Conservation (phyloP, 2,329 filamentous ascomycete genomes). For the Hypoxylon sp. region DNA sequence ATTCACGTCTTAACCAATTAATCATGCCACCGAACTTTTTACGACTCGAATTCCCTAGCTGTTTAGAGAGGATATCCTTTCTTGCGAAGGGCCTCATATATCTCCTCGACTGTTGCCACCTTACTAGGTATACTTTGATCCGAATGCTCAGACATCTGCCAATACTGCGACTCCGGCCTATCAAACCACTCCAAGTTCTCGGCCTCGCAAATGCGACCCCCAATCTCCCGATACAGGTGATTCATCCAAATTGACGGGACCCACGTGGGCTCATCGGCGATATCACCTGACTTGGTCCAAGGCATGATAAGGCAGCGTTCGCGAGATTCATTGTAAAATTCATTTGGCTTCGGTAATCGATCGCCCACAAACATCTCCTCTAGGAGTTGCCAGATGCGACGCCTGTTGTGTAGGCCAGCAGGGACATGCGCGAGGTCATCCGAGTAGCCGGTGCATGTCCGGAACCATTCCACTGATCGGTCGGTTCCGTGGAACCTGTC, state of each 20-base stretch:
- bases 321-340: not conserved
- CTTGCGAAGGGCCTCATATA: not conserved
- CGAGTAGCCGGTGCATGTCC: not conserved
- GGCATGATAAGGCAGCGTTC: not conserved
- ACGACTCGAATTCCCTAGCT: too few relatives aligned
- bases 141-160: not conserved
- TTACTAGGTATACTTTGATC: not conserved
- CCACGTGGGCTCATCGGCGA: not conserved
- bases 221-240: not conserved
- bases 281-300: not conserved
- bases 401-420: not conserved
- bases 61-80: not conserved
- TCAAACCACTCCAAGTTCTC: not conserved
- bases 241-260: not conserved
- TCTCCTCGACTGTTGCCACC: not conserved
- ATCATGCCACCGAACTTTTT: too few relatives aligned
- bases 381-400: not conserved
- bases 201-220: not conserved
- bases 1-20: too few relatives aligned
- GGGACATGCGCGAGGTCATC: not conserved
- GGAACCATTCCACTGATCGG: not conserved
- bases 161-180: not conserved
- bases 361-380: not conserved
- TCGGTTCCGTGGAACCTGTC: not conserved
- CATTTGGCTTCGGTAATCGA: not conserved